Conservation (phyloP, 1,284 basidiomycete species). For the Sanghuangporus baumii region DNA sequence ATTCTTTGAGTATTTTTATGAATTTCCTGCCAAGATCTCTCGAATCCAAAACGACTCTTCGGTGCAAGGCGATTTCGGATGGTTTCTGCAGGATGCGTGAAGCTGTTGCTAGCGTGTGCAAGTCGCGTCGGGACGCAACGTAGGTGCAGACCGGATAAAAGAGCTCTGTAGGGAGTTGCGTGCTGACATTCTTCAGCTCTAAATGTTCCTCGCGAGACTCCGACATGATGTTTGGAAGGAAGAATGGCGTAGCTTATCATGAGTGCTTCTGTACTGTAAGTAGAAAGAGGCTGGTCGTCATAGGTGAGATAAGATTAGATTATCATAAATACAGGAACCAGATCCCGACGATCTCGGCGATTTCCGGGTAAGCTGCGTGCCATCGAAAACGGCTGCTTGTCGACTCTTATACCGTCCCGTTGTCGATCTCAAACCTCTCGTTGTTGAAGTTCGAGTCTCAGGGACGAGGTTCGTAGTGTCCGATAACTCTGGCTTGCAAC, state of each 20-base stretch:
- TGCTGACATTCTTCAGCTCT: background rate
- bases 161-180: slow-evolving; percentile 5
- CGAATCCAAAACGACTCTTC: background rate
- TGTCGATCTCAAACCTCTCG: too few species aligned
- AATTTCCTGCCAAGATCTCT: background rate
- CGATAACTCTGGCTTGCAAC: too few species aligned
- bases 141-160: slow-evolving; percentile 4
- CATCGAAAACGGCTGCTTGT: background rate
- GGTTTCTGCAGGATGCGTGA: slow-evolving; percentile 10
- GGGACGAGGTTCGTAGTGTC: too few species aligned
- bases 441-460: too few species aligned
- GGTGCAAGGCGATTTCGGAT: slow-evolving; percentile 1
- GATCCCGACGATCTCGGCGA: background rate
- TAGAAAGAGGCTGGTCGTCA: too few species aligned
- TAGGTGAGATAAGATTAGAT: background rate
- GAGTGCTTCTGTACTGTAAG: background rate
- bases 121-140: background rate
- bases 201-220: background rate
- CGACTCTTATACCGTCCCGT: too few species aligned
- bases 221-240: background rate
- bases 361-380: background rate
- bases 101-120: slow-evolving; percentile 1
- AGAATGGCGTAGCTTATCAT: background rate
- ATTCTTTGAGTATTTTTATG: background rate
- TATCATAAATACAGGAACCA: background rate